Conservation (phyloP, 2,329 filamentous ascomycete genomes). For the Monosporascus sp. region DNA sequence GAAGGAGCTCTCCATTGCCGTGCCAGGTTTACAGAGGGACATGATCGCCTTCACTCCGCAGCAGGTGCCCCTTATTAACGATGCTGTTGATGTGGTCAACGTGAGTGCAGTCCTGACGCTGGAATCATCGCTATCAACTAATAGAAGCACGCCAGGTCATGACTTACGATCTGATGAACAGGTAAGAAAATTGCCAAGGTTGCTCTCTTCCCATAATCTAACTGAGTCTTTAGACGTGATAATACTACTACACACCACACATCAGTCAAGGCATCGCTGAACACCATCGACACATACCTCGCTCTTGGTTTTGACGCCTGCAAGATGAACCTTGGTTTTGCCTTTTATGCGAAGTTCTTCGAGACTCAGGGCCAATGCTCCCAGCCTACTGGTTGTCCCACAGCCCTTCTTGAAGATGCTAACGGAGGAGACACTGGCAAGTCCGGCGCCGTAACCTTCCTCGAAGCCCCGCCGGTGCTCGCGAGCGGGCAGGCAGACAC, state of each 20-base stretch:
- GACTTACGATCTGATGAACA: conserved; percentile 67
- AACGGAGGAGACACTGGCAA: conserved; percentile 46
- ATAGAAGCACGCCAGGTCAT: conserved; percentile 28
- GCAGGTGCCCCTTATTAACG: conserved; percentile 51
- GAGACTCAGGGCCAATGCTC: conserved; percentile 35
- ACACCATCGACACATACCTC: conserved; percentile 55
- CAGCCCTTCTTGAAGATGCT: conserved; percentile 47
- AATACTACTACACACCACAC: conserved; percentile 59
- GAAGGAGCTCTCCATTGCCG: conserved; percentile 61
- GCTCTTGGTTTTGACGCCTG: conserved; percentile 43
- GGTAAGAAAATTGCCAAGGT: conserved; percentile 22
- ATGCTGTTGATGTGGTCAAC: conserved; percentile 61
- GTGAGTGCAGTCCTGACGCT: conserved; percentile 25
- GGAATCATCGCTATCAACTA: conserved; percentile 12
- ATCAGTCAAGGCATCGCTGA: conserved; percentile 50
- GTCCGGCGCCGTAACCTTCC: conserved; percentile 49
- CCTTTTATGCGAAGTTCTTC: conserved; percentile 65
- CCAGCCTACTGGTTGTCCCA: conserved; percentile 48
- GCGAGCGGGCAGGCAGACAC: conserved; percentile 50
- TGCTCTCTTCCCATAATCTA: not conserved
- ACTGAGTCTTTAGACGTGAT: conserved; percentile 39
- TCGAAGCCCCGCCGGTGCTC: conserved; percentile 20
- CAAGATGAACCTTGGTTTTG: conserved; percentile 59
- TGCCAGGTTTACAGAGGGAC: conserved; percentile 56
- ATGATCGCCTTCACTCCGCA: conserved; percentile 59